Evolutionary conservation across 352 stramenopile genomes (phyloP), one percentile per base, ranked within the genome.

Genomic region (Phytophthora vignae): DNA sequence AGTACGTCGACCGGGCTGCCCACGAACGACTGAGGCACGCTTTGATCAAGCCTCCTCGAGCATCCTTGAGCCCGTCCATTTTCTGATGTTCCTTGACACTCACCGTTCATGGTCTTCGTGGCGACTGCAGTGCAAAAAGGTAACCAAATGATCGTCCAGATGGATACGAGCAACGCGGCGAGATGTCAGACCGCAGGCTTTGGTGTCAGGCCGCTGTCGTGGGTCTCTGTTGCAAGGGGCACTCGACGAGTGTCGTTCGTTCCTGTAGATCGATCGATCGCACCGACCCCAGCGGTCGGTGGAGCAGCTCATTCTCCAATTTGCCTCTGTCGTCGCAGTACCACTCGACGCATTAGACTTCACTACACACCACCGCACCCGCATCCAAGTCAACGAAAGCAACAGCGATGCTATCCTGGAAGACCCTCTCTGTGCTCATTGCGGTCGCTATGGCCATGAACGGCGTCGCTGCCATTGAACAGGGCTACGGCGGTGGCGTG

Each of bases 391-490:
- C 27, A 31, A 31, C 33, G 12, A 3, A 8, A 40, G 0, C 33
- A 14, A 25, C 27, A 61, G 52, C 40, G 38, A 76, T 76, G 76
- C 6, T 71, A 42, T 60, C 57, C n/a, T 76, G 52, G 56, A 76
- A 76, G 56, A 57, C 42, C 8, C 19, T 76, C 48, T 65, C 69
- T 46, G 58, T 76, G 15, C 38, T 76, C 19, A 62, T 76, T n/a
- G 63, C 50, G 22, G 63, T 52, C 25, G 69, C 63, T 21, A 52
- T 76, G 40, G 57, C 69, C 63, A 76, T 76, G 62, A 71, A 76
- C 63, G 46, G 62, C 27, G 63, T 52, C 25, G 46, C 36, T 33
- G 62, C 61, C 27, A 42, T 76, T 21, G 69, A 76, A 6, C 69
- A 76, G 63, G 69, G 69, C 53, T 61, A 76, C 31, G 62, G 69